Percentiles rank a stretch among this genome's conserved stretches.
Evolutionary conservation across 768 basidiomycete species (phyloP).

Genomic region (Coprinopsis marcescibilis): DNA sequence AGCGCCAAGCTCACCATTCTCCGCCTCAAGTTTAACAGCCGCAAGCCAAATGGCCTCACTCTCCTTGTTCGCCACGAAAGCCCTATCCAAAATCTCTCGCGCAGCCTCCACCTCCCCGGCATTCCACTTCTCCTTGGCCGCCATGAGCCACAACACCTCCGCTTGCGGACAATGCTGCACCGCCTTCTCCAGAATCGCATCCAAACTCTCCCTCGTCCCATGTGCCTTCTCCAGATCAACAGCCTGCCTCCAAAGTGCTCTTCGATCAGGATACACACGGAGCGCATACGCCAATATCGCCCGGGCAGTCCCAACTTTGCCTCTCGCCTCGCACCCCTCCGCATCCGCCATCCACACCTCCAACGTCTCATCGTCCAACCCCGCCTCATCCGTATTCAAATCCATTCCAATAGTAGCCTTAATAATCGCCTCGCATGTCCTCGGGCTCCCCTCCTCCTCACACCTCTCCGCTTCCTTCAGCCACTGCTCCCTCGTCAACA

Average conservation of each 20-base stretch:
- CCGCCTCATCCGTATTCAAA: conserved; percentile 64
- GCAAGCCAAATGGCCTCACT: conserved; percentile 98
- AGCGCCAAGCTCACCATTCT: conserved; percentile 85
- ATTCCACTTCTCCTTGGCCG: conserved; percentile 96
- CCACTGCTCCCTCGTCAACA: conserved; percentile 92
- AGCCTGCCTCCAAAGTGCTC: conserved; percentile 83
- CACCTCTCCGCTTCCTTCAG: conserved; percentile 90
- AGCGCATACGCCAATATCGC: conserved; percentile 89
- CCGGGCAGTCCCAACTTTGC: conserved; percentile 75
- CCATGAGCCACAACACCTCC: conserved; percentile 96
- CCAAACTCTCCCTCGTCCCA: conserved; percentile 79
- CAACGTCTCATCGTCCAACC: conserved; percentile 63
- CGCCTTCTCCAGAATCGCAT: conserved; percentile 75
- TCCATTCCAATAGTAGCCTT: conserved; percentile 90
- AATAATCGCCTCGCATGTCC: conserved; percentile 91
- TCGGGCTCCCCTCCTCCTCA: conserved; percentile 75
- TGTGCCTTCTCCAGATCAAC: conserved; percentile 92
- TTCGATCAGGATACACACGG: conserved; percentile 83
- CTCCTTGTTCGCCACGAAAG: conserved; percentile 93
- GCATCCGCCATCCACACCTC: conserved; percentile 92
- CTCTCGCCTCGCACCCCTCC: conserved; percentile 69
- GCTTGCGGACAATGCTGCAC: conserved; percentile 92
- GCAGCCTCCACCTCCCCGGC: conserved; percentile 86
- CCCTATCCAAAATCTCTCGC: conserved; percentile 79
- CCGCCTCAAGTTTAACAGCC: conserved; percentile 93